These are phyloP conservation scores for Sporothrix pallida DNA, from an alignment of 2,329 filamentous ascomycete genomes.

Conservation along the genomic window DNA sequence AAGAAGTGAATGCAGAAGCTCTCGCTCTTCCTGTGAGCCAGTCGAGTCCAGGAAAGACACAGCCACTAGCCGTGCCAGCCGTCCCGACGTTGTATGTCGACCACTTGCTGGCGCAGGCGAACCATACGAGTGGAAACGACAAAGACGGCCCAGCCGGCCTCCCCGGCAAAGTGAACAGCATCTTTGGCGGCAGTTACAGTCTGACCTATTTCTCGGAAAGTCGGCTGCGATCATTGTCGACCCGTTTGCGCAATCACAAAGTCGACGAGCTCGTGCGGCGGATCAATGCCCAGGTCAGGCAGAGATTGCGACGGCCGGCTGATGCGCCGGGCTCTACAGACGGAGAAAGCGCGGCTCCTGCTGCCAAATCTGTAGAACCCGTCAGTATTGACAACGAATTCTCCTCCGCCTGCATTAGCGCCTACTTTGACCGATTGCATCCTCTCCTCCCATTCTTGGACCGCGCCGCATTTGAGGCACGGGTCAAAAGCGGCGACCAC, in stretches of 20 bases:
- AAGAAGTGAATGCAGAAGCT: not conserved
- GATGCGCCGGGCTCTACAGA: not conserved
- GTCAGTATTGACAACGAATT: constrained; percentile 19
- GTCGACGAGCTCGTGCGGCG: constrained; percentile 42
- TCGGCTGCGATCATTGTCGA: constrained; percentile 43
- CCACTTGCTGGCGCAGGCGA: constrained; percentile 39
- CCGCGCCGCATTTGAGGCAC: constrained; percentile 45
- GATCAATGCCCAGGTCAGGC: constrained; percentile 41
- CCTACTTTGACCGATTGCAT: constrained; percentile 50
- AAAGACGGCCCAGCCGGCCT: no score
- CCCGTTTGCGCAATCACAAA: constrained; percentile 42
- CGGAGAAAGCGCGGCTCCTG: not conserved
- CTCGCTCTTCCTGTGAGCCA: not conserved
- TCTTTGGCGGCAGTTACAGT: constrained; percentile 42
- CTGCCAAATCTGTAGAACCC: not conserved
- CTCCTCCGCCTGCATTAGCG: constrained; percentile 36
- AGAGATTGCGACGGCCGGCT: constrained; percentile 34
- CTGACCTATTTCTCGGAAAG: constrained; percentile 44
- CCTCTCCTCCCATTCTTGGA: constrained; percentile 51
- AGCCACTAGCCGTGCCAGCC: not conserved
- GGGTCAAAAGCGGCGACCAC: constrained; percentile 32
- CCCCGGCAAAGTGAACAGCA: constrained; percentile 41
- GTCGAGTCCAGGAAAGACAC: not conserved
- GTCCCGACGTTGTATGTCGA: constrained; percentile 43
- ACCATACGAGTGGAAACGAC: not conserved